Evolutionary conservation across 2,329 filamentous ascomycete genomes (phyloP), one percentile per base, ranked within the genome.

Genomic region (Zelopaecilomyces penicillatus): DNA sequence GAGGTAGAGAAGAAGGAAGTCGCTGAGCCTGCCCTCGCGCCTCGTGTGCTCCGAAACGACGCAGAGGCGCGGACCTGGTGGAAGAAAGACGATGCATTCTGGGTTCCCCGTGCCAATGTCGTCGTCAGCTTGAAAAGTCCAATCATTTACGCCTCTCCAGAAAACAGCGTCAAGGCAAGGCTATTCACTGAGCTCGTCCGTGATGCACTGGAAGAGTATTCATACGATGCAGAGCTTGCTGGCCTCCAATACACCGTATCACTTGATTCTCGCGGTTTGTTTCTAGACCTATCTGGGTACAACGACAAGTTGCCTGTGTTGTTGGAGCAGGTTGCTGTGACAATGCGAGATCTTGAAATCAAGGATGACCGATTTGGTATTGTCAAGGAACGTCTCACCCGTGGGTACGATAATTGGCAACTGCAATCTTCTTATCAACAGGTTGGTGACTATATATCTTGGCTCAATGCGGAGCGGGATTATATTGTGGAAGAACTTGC

Each of bases 21-120:
- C n/a, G 73, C 80, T 28, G 78, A 86, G 54, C 85, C 89, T 2
- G 71, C 82, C 0, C 75, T 85, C 44, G 73, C 80, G 1, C 93
- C 93, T 0, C 84, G 82, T 49, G 73, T 98, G 27, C 83, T 98
- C 50, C 82, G 90, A 53, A 89, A 95, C 55, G 91, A 96, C 53
- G 74, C 82, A 5, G 70, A 81, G 31, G 82, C 87, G 1, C 82
- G 90, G 30, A 84, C 87, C 3, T 98, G 93, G 93, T 96, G 83
- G 73, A 98, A 98, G 72, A 97, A 97, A 67, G 93, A 98, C 57
- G 93, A 98, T 56, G 89, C 83, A 0, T 98, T 97, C 65, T 97
- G 91, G 90, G 93, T 97, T 7, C 93, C 93, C 6, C 95, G 95
- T 64, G 93, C 87, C 4, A 93, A 89, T 47, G 71, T 97, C 12